phyloP scores from a whole-genome alignment of 2,329 filamentous ascomycete genomes.

The Colletotrichum aenigma region DNA sequence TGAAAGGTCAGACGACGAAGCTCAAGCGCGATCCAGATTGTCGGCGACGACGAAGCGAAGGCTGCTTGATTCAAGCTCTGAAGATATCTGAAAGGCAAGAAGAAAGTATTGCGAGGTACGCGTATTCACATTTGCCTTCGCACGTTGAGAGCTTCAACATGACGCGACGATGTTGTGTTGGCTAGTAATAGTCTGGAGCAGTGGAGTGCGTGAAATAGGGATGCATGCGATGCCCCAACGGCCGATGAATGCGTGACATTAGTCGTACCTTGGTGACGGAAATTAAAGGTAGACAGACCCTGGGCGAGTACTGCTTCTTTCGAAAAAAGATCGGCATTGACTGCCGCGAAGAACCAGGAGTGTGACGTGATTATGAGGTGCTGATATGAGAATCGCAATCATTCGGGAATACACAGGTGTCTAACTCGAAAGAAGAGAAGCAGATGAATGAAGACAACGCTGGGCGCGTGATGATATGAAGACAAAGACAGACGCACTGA shows the following conservation, averaged over 20 bases:
- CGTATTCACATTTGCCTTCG: too few species aligned
- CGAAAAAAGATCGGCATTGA: background rate
- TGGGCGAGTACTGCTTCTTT: background rate
- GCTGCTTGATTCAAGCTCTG: too few species aligned
- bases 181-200: too few species aligned
- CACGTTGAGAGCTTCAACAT: too few species aligned
- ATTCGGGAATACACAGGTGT: background rate
- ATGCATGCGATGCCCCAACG: background rate
- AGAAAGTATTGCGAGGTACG: too few species aligned
- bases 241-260: background rate
- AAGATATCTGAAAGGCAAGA: too few species aligned
- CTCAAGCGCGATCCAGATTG: too few species aligned
- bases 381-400: background rate
- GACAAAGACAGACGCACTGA: background rate
- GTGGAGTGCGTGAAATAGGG: background rate
- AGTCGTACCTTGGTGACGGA: background rate
- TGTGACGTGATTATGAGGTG: background rate
- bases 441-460: background rate
- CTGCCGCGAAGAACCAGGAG: background rate
- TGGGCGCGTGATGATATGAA: background rate
- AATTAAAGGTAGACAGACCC: background rate
- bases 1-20: too few species aligned
- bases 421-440: background rate
- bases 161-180: too few species aligned
- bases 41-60: too few species aligned